Base-by-base conservation (phyloP, 2,329 filamentous ascomycete genomes). In the Calcarisporium arbuscula region DNA sequence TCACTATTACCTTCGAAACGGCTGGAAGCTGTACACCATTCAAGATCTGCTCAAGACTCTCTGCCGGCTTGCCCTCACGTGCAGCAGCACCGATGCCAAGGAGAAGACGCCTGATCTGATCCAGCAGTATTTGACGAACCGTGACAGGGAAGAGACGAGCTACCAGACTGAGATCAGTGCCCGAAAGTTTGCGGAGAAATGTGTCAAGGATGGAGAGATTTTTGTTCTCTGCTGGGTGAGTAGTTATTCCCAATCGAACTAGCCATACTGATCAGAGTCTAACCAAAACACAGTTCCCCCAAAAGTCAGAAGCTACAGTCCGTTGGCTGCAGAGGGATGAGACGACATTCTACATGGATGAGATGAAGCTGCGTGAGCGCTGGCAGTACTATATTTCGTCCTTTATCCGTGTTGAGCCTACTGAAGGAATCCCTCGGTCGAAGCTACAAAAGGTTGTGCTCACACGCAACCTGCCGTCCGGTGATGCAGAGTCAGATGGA, bases 321-420 rank as follows among this genome's bases (percentile, higher is more conserved):
- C 85, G 86, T 28, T 80, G 77, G 71, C 61, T 83, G 32, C 75
- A 78, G 47, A 70, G 74, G 34, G 77, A 82, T 32, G 79, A 83
- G 46, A 79, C 77, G 26, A 83, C 94, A 0, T 87, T 95, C 56
- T 88, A 92, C 48, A 82, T 82, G 52, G 86, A 94, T 46, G 87
- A 95, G 47, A 82, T 95, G 67, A 83, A 92, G 52, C 76, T 80
- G 32, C 81, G 82, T 37, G 80, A 87, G 42, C 73, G 79, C 25
- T 98, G 92, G 92, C 85, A 90, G 49, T 94, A 94, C 64, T 98
- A 98, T 56, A 86, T 95, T 38, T 89, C 90, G 14, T 88, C 89
- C 0, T 96, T 85, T 59, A 85, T 87, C 46, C 85, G 87, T 43
- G 75, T 89, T 17, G 87, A 95, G 52, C 85, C 86, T 3, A 98